Base-by-base conservation (phyloP, 495 filamentous ascomycete species). In the Neurospora sp. region DNA sequence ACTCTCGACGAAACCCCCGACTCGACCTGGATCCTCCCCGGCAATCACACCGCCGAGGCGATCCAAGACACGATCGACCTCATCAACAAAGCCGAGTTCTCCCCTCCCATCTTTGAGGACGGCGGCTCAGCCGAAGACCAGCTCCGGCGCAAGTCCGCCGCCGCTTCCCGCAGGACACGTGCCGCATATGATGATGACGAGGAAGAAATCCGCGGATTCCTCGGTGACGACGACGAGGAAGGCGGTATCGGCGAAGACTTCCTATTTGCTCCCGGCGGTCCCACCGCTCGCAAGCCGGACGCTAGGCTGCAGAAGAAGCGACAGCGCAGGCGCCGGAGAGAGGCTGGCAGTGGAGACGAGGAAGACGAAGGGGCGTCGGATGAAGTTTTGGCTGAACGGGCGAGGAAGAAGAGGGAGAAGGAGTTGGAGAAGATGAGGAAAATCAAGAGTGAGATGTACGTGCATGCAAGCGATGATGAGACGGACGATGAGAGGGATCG, bases 401-500 rank as follows among this genome's bases (percentile, higher is more conserved):
- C 84, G 44, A 85, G 85, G 12, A 83, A 84, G 18, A 83, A 85
- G n/a, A 87, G 88, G 74, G 80, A 86, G 69, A 84, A 85, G 59
- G 84, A 92, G 73, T 81, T 87, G 27, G 90, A 89, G 71, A 91
- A 92, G 78, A 84, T 87, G 72, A 83, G 83, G 22, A 91, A 91
- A 79, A 92, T 97, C 80, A 98, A 97, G 85, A 94, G 91, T 78
- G 88, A 89, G 22, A 80, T 95, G 46, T 96, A 89, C 79, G 91
- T 99, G 42, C 86, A 90, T 73, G 88, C 89, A 42, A 92, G 90
- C 78, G 92, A 93, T 73, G 93, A 96, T 71, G 93, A 96, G 73
- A 88, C 85, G n/a, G 91, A 91, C 71, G 89, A 89, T 42, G 87
- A 86, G 41, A 89, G 91, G 69, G 83, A 83, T 46, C 88, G 92